Conservation (phyloP, 306 rosid species). For the Dryas alaskensis region DNA sequence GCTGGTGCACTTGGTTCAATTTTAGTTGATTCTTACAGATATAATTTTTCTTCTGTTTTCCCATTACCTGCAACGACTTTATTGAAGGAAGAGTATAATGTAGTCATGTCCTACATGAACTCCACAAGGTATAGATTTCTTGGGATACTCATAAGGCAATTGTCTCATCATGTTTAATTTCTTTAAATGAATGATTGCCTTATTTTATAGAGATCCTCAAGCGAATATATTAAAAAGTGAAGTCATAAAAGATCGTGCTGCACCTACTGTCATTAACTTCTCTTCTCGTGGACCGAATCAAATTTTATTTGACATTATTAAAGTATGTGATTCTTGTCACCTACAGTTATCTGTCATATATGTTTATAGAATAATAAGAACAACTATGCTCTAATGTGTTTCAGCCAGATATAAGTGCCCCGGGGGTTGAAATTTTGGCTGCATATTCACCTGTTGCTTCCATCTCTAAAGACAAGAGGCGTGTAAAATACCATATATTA, state of each 20-base stretch:
- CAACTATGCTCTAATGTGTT: not conserved
- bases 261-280: constrained; percentile 23
- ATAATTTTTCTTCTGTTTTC: not conserved
- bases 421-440: constrained; percentile 33
- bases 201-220: constrained; percentile 12
- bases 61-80: constrained; percentile 16
- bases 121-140: constrained; percentile 19
- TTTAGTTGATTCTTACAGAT: not conserved
- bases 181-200: not conserved
- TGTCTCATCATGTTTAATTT: not conserved
- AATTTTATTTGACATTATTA: constrained; percentile 18
- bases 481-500: not conserved
- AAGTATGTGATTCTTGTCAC: constrained; percentile 7
- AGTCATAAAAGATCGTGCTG: constrained; percentile 11
- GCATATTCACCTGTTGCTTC: constrained; percentile 12
- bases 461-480: constrained; percentile 20
- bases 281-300: constrained; percentile 34
- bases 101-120: constrained; percentile 13
- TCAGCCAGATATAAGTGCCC: constrained; percentile 38
- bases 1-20: constrained; percentile 23
- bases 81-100: not conserved
- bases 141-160: not conserved
- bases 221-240: constrained; percentile 17
- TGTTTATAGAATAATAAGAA: not conserved
- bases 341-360: not conserved